Evolutionary conservation across 345 rosid species (phyloP).

Genomic region (Populus deltoides): DNA sequence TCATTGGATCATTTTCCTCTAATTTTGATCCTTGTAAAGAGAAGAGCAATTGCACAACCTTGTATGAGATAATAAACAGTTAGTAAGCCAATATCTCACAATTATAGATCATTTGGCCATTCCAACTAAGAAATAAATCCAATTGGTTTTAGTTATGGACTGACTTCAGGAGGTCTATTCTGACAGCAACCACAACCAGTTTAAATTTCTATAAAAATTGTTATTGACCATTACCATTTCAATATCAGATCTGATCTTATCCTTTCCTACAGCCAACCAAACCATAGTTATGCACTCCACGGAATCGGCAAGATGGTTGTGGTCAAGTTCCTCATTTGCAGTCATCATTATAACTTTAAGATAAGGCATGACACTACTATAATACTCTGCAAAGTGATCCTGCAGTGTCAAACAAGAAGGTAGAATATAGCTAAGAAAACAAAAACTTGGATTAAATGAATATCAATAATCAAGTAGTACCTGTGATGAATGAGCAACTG

Average conservation of each 20-base stretch:
- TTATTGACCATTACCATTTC: constrained; percentile 8
- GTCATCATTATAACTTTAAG: constrained; percentile 25
- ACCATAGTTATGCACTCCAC: constrained; percentile 3
- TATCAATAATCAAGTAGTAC: neutral
- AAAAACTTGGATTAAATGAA: neutral
- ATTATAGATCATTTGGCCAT: neutral
- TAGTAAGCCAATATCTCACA: neutral
- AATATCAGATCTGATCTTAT: neutral
- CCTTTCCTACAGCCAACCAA: constrained; percentile 16
- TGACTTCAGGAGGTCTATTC: neutral
- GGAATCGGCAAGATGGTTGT: neutral
- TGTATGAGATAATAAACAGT: neutral
- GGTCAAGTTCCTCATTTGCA: constrained; percentile 11
- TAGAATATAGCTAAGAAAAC: neutral
- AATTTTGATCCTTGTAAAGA: neutral
- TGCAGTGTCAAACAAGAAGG: neutral
- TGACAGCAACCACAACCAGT: too few relatives aligned
- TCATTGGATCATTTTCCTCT: constrained; percentile 6
- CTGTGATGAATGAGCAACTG: constrained; percentile 8
- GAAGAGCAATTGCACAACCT: constrained; percentile 4
- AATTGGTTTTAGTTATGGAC: neutral
- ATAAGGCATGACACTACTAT: constrained; percentile 32
- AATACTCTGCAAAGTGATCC: constrained; percentile 24
- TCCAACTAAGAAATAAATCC: neutral
- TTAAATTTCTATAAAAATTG: neutral